These are phyloP conservation scores for Saturnispora hagleri DNA, from an alignment of 805 yeast species.

Conservation along the genomic window DNA sequence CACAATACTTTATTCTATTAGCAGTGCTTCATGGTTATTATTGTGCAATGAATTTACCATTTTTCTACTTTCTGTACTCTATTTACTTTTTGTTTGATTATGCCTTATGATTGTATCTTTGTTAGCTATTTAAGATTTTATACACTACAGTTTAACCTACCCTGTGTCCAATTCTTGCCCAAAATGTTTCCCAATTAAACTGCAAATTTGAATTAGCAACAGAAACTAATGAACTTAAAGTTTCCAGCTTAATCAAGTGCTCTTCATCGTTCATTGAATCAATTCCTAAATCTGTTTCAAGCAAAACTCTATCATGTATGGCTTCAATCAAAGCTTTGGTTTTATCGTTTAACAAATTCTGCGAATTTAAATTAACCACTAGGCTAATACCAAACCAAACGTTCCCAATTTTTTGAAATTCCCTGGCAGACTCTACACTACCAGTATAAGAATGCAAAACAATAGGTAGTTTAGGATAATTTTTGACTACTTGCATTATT, in stretches of 20 bases:
- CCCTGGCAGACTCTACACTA: conserved; percentile 54
- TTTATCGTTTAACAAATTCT: conserved; percentile 3
- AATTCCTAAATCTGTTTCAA: conserved; percentile 45
- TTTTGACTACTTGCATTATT: conserved; percentile 33
- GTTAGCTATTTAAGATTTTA: background rate
- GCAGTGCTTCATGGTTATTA: background rate
- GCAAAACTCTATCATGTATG: conserved; percentile 26
- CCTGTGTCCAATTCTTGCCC: background rate
- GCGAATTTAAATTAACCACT: conserved; percentile 18
- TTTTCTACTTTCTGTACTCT: background rate
- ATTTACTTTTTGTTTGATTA: background rate
- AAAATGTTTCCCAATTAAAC: background rate
- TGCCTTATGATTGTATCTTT: background rate
- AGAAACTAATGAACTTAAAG: background rate
- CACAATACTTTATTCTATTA: background rate
- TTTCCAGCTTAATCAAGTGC: background rate
- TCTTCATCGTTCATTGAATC: conserved; percentile 16
- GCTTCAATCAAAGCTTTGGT: conserved; percentile 15
- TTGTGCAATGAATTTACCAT: background rate
- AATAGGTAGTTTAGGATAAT: conserved; percentile 29
- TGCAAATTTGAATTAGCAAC: background rate
- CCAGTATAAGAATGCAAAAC: conserved; percentile 86
- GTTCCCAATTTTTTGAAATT: conserved; percentile 38
- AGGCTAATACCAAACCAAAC: conserved; percentile 27
- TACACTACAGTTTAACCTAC: background rate